A percentile compares a stretch with the other conserved stretches of the same genome.
These are phyloP conservation scores for Populus tomentosa DNA, from an alignment of 441 rosid genomes.

Conservation along the genomic window DNA sequence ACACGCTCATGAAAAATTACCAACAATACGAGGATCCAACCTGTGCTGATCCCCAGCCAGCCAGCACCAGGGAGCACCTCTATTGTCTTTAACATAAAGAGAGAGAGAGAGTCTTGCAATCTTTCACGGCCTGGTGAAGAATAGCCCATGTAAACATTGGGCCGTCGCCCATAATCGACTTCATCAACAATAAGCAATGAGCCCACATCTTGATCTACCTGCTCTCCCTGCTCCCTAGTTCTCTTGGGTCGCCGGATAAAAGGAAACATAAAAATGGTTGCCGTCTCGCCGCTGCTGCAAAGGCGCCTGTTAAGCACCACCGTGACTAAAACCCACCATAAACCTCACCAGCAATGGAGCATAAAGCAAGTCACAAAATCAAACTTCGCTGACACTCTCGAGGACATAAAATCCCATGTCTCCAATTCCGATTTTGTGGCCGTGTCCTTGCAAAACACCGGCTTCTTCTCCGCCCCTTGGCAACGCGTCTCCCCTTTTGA, in stretches of 20 bases:
- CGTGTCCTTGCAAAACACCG: conserved; percentile 60
- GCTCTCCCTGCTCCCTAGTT: not conserved
- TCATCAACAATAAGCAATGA: not conserved
- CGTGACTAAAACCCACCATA: conserved; percentile 17
- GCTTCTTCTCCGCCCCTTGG: conserved; percentile 74
- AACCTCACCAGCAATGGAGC: conserved; percentile 30
- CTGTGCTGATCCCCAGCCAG: too few species aligned
- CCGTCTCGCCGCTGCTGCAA: conserved; percentile 5
- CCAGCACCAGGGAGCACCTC: too few species aligned
- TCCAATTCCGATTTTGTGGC: conserved; percentile 63
- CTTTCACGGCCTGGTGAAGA: too few species aligned
- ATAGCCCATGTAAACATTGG: too few species aligned
- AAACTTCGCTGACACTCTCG: conserved; percentile 47
- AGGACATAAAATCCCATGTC: conserved; percentile 48
- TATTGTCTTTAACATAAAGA: too few species aligned
- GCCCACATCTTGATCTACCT: not conserved
- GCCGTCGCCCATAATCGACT: too few species aligned
- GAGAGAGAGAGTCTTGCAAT: too few species aligned
- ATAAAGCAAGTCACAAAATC: conserved; percentile 63
- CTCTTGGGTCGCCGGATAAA: not conserved
- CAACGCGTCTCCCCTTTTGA: conserved; percentile 73
- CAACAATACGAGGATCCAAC: too few species aligned
- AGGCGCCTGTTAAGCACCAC: conserved; percentile 43
- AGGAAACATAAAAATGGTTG: conserved; percentile 10
- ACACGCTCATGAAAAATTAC: too few species aligned